Evolutionary conservation across 805 yeast species (phyloP).

Genomic region (Monosporozyma aquatica): DNA sequence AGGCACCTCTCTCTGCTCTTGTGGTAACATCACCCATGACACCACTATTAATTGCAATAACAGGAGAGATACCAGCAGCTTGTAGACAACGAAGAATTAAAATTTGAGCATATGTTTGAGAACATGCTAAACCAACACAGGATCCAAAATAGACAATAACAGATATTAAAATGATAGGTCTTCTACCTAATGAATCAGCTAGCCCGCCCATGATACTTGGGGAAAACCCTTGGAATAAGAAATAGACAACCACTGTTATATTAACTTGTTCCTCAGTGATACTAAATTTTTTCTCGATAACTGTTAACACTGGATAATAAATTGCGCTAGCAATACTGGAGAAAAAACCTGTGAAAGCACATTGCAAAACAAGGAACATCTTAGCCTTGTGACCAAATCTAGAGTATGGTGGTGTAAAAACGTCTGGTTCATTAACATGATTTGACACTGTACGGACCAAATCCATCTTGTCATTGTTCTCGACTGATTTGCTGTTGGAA

Average conservation of each 20-base stretch:
- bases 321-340: slow-evolving; percentile 70
- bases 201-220: slow-evolving; percentile 63
- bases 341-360: slow-evolving; percentile 46
- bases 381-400: slow-evolving; percentile 38
- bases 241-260: slow-evolving; percentile 66
- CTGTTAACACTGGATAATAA: slow-evolving; percentile 67
- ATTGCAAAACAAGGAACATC: slow-evolving; percentile 32
- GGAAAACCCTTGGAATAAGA: slow-evolving; percentile 64
- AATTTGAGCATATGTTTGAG: slow-evolving; percentile 50
- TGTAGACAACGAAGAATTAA: slow-evolving; percentile 64
- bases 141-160: slow-evolving; percentile 48
- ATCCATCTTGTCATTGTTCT: neutral
- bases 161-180: slow-evolving; percentile 55
- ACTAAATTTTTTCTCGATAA: slow-evolving; percentile 44
- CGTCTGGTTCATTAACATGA: slow-evolving; percentile 8
- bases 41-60: slow-evolving; percentile 62
- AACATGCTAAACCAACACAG: slow-evolving; percentile 56
- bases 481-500: neutral
- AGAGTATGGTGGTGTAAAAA: slow-evolving; percentile 33
- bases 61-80: slow-evolving; percentile 69
- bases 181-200: slow-evolving; percentile 63
- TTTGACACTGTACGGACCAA: slow-evolving; percentile 5
- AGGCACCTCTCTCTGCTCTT: slow-evolving; percentile 57
- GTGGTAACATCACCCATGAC: slow-evolving; percentile 67
- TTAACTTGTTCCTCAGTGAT: slow-evolving; percentile 53